Base-by-base conservation (phyloP, 257 asterid genomes). In the Leonotis leonurus region DNA sequence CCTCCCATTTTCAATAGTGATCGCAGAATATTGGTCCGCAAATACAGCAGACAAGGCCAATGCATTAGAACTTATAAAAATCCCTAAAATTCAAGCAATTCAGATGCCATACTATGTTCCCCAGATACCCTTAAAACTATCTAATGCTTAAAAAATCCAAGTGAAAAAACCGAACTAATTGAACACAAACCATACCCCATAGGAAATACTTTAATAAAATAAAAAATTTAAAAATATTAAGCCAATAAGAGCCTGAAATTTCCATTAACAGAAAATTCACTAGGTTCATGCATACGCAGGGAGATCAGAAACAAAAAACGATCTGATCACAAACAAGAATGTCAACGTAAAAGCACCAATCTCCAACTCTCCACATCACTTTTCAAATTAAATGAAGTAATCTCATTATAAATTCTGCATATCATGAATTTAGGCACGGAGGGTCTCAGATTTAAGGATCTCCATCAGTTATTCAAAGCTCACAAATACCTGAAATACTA, bases 401-500 rank as follows among this genome's bases (percentile, higher is more conserved):
- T 3, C 26, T 45, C 27, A 45, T 41, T 25, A n/a, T 21, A 30
- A 56, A 39, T 3, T 45, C 22, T 16, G 29, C 20, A 24, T 1
- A 11, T 12, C 17, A 18, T 60, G 60, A 43, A 2, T 13, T 4
- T 40, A 30, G 24, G 18, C 35, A 36, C 37, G 25, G 41, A 68
- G 30, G 13, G 14, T 21, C 54, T 11, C 25, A 40, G 8, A 57
- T 26, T 56, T 17, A 3, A 0, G 35, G 17, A 24, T 24, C 36
- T 50, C 11, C 63, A 49, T 51, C 67, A 37, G 35, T 21, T 8
- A 66, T 20, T 25, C 60, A 41, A 46, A 27, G 8, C 36, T 35
- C 45, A 56, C 46, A 5, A 10, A 35, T 20, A 84, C 92, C 88
- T 84, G 86, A 68, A 84, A 84, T 37, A 84, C 88, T 20, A 84